Conservation (phyloP, 208 protist species). For the Crithidia brevicula region DNA sequence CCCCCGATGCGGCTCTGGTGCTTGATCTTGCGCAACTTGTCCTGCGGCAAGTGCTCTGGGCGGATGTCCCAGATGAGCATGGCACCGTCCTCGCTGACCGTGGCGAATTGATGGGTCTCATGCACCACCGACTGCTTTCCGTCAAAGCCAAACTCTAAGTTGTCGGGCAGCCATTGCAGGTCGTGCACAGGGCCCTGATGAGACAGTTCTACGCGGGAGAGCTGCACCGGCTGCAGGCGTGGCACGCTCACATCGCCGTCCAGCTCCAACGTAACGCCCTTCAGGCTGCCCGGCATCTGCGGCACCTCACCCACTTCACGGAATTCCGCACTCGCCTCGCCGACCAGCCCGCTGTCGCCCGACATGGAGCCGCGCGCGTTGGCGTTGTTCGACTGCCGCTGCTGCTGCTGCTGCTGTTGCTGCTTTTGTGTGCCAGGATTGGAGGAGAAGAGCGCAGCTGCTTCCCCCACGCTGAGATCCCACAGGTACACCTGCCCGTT, state of each 20-base stretch:
- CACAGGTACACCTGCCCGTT: slow-evolving; percentile 93
- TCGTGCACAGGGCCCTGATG: slow-evolving; percentile 87
- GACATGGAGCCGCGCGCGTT: background rate
- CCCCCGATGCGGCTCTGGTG: slow-evolving; percentile 66
- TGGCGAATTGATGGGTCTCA: slow-evolving; percentile 85
- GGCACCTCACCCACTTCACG: slow-evolving; percentile 72
- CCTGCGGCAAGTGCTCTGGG: slow-evolving; percentile 79
- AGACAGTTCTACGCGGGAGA: slow-evolving; percentile 85
- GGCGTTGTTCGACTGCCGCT: background rate
- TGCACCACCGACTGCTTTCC: slow-evolving; percentile 78
- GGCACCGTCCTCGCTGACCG: slow-evolving; percentile 85
- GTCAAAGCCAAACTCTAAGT: slow-evolving; percentile 85
- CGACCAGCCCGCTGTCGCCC: slow-evolving; percentile 1
- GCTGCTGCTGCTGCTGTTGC: slow-evolving; percentile 4
- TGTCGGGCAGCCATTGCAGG: slow-evolving; percentile 84
- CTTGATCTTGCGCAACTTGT: slow-evolving; percentile 92
- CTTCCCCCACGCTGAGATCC: slow-evolving; percentile 74
- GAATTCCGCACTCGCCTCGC: slow-evolving; percentile 18
- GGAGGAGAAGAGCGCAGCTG: slow-evolving; percentile 23
- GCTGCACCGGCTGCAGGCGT: slow-evolving; percentile 78
- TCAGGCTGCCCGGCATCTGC: slow-evolving; percentile 70
- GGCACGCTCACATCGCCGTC: slow-evolving; percentile 86
- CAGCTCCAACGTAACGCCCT: slow-evolving; percentile 68
- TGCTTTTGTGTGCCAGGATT: slow-evolving; percentile 15
- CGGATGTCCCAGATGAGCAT: slow-evolving; percentile 91